A percentile compares a stretch with the other conserved stretches of the same genome.
These are phyloP conservation scores for Pyrenochaeta sp. DNA, from an alignment of 2,329 filamentous ascomycete genomes.

Conservation along the genomic window DNA sequence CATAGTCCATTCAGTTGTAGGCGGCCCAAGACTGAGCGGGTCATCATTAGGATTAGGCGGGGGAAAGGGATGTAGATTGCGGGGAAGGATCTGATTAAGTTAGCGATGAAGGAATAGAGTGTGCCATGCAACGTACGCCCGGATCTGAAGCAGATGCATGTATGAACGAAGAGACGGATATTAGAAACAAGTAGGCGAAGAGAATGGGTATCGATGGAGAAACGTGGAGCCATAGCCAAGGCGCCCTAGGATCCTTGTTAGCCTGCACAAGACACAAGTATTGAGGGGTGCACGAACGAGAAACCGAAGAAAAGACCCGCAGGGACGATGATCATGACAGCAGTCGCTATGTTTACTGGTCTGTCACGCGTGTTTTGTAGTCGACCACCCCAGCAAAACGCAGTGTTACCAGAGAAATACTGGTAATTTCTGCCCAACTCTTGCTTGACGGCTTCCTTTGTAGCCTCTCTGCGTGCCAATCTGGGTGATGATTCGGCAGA, in stretches of 20 bases:
- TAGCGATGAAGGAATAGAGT: slow-evolving; percentile 14
- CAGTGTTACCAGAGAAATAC: slow-evolving; percentile 92
- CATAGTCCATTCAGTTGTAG: slow-evolving; percentile 92
- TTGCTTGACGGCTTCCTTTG: slow-evolving; percentile 49
- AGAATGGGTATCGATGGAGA: slow-evolving; percentile 88
- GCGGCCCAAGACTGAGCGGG: slow-evolving; percentile 79
- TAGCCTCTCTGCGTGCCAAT: slow-evolving; percentile 58
- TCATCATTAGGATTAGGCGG: slow-evolving; percentile 78
- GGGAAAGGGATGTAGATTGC: slow-evolving; percentile 91
- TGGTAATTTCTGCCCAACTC: slow-evolving; percentile 79
- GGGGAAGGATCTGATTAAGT: slow-evolving; percentile 77
- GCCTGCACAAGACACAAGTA: slow-evolving; percentile 3
- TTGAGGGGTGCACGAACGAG: slow-evolving; percentile 61
- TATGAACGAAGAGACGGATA: slow-evolving; percentile 91
- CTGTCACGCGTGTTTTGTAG: slow-evolving; percentile 87
- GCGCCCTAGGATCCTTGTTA: slow-evolving; percentile 60
- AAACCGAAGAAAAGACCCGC: slow-evolving; percentile 83
- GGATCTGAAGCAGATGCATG: slow-evolving; percentile 93
- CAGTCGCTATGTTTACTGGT: slow-evolving; percentile 90
- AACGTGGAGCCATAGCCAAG: slow-evolving; percentile 85
- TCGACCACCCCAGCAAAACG: slow-evolving; percentile 86
- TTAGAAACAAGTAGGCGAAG: slow-evolving; percentile 89
- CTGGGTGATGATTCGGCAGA: slow-evolving; percentile 80
- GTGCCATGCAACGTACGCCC: slow-evolving; percentile 72
- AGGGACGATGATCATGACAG: slow-evolving; percentile 79